phyloP scores from a whole-genome alignment of 2,329 filamentous ascomycete species.

The Penicillium polonicum region DNA sequence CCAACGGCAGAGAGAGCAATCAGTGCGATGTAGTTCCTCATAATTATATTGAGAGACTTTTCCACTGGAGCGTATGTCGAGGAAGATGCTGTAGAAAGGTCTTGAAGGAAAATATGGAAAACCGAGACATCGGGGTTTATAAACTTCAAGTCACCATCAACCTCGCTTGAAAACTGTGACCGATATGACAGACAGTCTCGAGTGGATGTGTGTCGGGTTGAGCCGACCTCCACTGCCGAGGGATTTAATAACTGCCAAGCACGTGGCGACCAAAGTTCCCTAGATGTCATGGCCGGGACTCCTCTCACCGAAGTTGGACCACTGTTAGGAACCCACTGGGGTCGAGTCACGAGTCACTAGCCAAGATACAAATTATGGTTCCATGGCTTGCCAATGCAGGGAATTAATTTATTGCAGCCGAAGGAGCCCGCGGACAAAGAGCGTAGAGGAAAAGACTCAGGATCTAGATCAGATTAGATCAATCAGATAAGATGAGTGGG shows the following conservation, averaged over 20 bases:
- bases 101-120: not conserved
- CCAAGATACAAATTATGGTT: not conserved
- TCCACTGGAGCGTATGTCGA: not conserved
- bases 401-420: not conserved
- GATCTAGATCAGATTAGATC: not conserved
- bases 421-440: not conserved
- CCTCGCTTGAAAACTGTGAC: not conserved
- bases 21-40: constrained; percentile 5
- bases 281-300: not conserved
- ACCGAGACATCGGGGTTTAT: not conserved
- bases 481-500: constrained; percentile 1
- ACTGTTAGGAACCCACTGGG: not conserved
- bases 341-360: not conserved
- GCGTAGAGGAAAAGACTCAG: not conserved
- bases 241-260: not conserved
- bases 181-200: not conserved
- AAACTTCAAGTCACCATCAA: not conserved
- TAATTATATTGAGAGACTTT: not conserved
- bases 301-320: not conserved
- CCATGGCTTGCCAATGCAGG: not conserved
- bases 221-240: not conserved
- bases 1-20: constrained; percentile 9
- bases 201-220: not conserved
- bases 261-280: not conserved
- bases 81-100: no score